A percentile compares a stretch with the other conserved stretches of the same genome.
Evolutionary conservation across 495 filamentous ascomycete species (phyloP).

Genomic region (Glonium stellatum): DNA sequence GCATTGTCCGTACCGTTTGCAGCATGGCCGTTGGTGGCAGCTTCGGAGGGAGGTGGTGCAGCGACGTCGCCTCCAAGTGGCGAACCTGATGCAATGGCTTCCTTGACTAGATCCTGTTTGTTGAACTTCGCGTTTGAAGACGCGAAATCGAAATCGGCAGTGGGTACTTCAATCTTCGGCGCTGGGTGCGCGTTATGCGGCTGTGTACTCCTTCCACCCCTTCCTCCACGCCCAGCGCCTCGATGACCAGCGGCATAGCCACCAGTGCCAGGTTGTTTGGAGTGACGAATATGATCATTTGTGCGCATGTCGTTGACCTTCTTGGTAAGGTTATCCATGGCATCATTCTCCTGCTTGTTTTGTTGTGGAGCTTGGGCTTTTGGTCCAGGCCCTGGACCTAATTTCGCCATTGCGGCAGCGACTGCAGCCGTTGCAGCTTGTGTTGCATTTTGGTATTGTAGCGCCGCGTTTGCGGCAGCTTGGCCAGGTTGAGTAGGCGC

Average conservation of each 20-base stretch:
- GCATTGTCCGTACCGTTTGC: conserved; percentile 9
- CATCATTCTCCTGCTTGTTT: conserved; percentile 31
- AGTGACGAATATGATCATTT: conserved; percentile 42
- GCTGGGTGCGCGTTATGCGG: conserved; percentile 35
- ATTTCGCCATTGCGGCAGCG: conserved; percentile 81
- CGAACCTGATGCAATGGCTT: conserved; percentile 72
- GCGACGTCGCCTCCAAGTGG: conserved; percentile 46
- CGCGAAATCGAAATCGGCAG: conserved; percentile 88
- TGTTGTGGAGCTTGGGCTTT: conserved; percentile 16
- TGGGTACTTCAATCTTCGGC: conserved; percentile 77
- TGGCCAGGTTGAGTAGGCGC: conserved; percentile 30
- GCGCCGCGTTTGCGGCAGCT: conserved; percentile 34
- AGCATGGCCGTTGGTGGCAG: conserved; percentile 17
- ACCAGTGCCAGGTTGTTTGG: conserved; percentile 27
- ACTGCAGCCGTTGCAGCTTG: conserved; percentile 79
- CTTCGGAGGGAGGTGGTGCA: conserved; percentile 8
- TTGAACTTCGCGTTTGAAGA: conserved; percentile 94
- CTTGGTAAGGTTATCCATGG: conserved; percentile 71
- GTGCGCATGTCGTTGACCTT: conserved; percentile 85
- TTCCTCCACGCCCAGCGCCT: conserved; percentile 51
- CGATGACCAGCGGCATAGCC: conserved; percentile 38
- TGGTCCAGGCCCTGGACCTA: conserved; percentile 48
- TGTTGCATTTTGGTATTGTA: conserved; percentile 60
- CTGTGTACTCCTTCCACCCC: conserved; percentile 36
- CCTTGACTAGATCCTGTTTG: conserved; percentile 90